These are phyloP conservation scores for Babesia bigemina DNA, from an alignment of 169 alveolate species.

Conservation along the genomic window DNA sequence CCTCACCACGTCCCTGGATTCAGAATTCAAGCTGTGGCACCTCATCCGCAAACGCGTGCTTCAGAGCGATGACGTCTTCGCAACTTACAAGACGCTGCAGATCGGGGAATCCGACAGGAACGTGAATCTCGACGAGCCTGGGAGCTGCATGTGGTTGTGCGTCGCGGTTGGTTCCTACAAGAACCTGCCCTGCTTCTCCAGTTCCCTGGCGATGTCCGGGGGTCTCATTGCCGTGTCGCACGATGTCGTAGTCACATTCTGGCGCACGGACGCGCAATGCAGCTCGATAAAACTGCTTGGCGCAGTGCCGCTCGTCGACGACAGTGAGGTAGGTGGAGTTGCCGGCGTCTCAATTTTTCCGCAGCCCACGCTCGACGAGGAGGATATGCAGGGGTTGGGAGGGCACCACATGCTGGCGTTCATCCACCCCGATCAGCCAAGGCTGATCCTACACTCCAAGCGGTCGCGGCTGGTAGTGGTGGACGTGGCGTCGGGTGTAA, in stretches of 20 bases:
- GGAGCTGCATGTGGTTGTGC: conserved; percentile 42
- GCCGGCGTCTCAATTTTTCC: background rate
- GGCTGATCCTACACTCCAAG: conserved; percentile 21
- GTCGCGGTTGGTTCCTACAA: conserved; percentile 43
- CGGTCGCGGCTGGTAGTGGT: background rate
- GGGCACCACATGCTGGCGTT: conserved; percentile 7
- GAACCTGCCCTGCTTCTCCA: conserved; percentile 45
- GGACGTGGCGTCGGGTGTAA: conserved; percentile 13
- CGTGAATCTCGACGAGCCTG: conserved; percentile 9
- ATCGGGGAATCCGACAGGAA: conserved; percentile 8
- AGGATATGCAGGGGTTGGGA: background rate
- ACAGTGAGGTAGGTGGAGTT: background rate
- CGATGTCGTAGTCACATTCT: conserved; percentile 38
- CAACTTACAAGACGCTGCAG: conserved; percentile 15
- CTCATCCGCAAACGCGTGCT: conserved; percentile 30
- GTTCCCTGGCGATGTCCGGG: background rate
- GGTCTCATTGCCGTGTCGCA: conserved; percentile 31
- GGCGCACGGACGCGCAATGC: conserved; percentile 4
- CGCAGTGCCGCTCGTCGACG: conserved; percentile 15
- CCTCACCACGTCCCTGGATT: conserved; percentile 48
- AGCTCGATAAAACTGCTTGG: conserved; percentile 12
- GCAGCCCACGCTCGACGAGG: background rate
- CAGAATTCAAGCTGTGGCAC: conserved; percentile 53
- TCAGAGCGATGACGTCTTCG: conserved; percentile 21
- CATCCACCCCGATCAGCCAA: conserved; percentile 32